Percentiles rank a stretch among this genome's conserved stretches.
Evolutionary conservation across 2,329 filamentous ascomycete genomes (phyloP).

Genomic region (Phaeosphaeriaceae sp.): DNA sequence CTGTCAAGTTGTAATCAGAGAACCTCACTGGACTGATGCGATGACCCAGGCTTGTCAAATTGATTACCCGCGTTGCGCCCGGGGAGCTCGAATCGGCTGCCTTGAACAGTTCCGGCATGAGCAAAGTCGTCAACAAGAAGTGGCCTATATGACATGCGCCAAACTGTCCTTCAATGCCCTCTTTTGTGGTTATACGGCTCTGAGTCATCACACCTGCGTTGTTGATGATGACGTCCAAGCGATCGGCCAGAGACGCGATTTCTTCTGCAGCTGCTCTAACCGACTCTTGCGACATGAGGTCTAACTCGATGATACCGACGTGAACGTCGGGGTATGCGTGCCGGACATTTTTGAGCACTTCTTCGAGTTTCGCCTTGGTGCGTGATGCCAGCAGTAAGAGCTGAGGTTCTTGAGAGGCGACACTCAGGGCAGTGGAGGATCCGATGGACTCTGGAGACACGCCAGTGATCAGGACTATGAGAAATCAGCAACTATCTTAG

Average conservation of each 20-base stretch:
- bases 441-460: slow-evolving; percentile 40
- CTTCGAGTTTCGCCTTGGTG: slow-evolving; percentile 50
- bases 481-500: slow-evolving; percentile 1
- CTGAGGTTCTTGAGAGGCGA: slow-evolving; percentile 35
- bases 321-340: slow-evolving; percentile 35
- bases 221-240: slow-evolving; percentile 54
- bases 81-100: slow-evolving; percentile 40
- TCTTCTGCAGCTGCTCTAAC: slow-evolving; percentile 45
- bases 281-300: slow-evolving; percentile 49
- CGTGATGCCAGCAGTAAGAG: slow-evolving; percentile 51
- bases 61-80: slow-evolving; percentile 35
- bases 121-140: slow-evolving; percentile 53
- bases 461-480: slow-evolving; percentile 49
- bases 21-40: slow-evolving; percentile 46
- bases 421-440: slow-evolving; percentile 33
- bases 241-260: slow-evolving; percentile 30
- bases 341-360: slow-evolving; percentile 47
- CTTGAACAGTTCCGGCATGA: slow-evolving; percentile 49
- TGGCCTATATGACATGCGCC: slow-evolving; percentile 58
- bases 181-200: slow-evolving; percentile 40
- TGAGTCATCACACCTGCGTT: slow-evolving; percentile 53
- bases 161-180: slow-evolving; percentile 58
- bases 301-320: slow-evolving; percentile 36
- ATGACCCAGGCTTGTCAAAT: slow-evolving; percentile 40
- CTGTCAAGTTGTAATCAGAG: slow-evolving; percentile 53